Evolutionary conservation across 495 filamentous ascomycete species (phyloP).

Genomic region (Podospora sp.): DNA sequence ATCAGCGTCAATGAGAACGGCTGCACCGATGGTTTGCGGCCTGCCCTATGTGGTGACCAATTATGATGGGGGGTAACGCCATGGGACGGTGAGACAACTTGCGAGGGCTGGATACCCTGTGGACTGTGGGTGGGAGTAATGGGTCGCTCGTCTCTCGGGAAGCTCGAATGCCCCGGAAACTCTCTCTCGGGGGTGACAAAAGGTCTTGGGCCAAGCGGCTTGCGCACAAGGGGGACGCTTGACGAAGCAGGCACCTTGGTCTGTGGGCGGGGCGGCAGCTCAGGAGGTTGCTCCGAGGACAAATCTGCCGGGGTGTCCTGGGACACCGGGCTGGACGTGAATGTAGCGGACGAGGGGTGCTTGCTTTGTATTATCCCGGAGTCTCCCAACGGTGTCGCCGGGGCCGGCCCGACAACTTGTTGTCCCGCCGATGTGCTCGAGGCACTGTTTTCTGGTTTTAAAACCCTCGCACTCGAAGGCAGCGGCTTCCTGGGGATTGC

Average conservation of each 20-base stretch:
- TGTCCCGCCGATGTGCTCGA: neutral
- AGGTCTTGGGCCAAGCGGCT: slow-evolving; percentile 20
- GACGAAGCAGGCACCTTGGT: slow-evolving; percentile 2
- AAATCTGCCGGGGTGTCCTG: neutral
- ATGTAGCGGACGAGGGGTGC: no score
- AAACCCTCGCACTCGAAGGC: slow-evolving; percentile 30
- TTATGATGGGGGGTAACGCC: neutral
- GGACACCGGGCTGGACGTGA: no score
- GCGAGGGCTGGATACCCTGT: neutral
- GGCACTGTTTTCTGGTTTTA: slow-evolving; percentile 11
- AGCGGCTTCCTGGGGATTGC: slow-evolving; percentile 50
- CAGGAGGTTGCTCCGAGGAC: neutral
- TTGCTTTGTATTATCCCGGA: slow-evolving; percentile 7
- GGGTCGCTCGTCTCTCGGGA: slow-evolving; percentile 5
- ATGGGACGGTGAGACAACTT: slow-evolving; percentile 3
- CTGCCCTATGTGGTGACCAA: slow-evolving; percentile 14
- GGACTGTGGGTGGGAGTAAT: slow-evolving; percentile 16
- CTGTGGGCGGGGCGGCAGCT: slow-evolving; percentile 11
- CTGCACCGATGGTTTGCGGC: slow-evolving; percentile 17
- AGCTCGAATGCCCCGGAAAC: neutral
- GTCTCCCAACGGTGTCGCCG: neutral
- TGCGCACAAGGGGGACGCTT: slow-evolving; percentile 4
- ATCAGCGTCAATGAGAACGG: slow-evolving; percentile 79
- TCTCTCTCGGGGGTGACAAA: neutral
- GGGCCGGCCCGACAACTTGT: neutral